Evolutionary conservation across 495 filamentous ascomycete genomes (phyloP), one percentile per base, ranked within the genome.

Genomic region (Thermothielavioides terrestris): DNA sequence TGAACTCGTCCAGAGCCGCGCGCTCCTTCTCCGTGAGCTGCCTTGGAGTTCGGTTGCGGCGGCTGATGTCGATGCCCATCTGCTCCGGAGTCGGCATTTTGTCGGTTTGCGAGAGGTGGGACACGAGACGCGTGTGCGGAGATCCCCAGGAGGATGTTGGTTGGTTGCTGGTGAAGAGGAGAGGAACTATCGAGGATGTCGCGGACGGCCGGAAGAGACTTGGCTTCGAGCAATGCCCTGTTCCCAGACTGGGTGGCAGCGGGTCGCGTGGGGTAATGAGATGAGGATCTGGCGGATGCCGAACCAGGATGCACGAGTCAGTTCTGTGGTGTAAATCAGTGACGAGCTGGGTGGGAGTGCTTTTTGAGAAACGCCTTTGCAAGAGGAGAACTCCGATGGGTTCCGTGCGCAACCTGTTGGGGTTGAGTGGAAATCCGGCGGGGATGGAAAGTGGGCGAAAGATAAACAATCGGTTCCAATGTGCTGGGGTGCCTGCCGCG

Each of bases 31-130:
- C 87, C n/a, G 81, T 75, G 26, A 97, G 70, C 51, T 82, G 79
- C 41, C 94, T 81, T 6, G 92, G 86, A 56, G 77, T 78, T 63
- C 85, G 83, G 68, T 95, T 96, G 63, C 94, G 84, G 59, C 89
- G 79, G 55, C 66, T 81, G 49, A 78, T 71, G 69, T 95, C 89
- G 61, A 92, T 85, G 62, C 92, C 86, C 60, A 68, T 65, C 18
- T 59, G 52, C 46, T 65, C 57, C 7, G 46, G 55, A 21, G 54
- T 50, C 20, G 53, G n/a, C 61, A 61, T 64, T 18, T 55, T 55
- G 31, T 36, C 20, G 38, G 27, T 1, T 42, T 17, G 1, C 6
- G 25, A 4, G 21, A 18, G 30, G n/a, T n/a, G n/a, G n/a, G n/a
- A n/a, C n/a, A n/a, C n/a, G n/a, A n/a, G n/a, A n/a, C n/a, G n/a